These are phyloP conservation scores for Kodamaea arcana DNA, from an alignment of 1,139 yeast genomes.

Conservation along the genomic window DNA sequence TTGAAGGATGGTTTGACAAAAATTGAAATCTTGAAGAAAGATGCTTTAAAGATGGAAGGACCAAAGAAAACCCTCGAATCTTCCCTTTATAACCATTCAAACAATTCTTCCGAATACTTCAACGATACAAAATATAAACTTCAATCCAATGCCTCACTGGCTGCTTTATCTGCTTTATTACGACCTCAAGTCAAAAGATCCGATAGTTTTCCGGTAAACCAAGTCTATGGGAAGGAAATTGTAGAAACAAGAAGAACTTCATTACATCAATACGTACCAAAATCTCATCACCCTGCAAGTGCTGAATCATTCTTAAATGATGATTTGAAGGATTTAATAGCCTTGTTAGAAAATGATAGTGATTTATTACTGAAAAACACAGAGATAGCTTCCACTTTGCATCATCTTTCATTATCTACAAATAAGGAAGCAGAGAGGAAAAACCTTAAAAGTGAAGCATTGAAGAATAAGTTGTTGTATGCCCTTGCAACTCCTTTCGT, in stretches of 20 bases:
- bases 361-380: constrained; percentile 27
- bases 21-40: no score
- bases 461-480: constrained; percentile 53
- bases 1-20: no score
- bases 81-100: constrained; percentile 13
- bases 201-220: constrained; percentile 34
- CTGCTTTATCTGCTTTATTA: constrained; percentile 59
- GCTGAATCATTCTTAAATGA: constrained; percentile 20
- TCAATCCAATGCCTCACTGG: constrained; percentile 56
- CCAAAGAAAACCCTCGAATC: background rate
- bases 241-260: constrained; percentile 6
- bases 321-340: constrained; percentile 44
- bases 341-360: constrained; percentile 38
- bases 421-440: constrained; percentile 15
- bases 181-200: constrained; percentile 36
- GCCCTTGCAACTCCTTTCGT: constrained; percentile 76
- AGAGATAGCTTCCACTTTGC: constrained; percentile 51
- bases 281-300: constrained; percentile 3
- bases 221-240: constrained; percentile 15
- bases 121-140: constrained; percentile 19
- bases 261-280: background rate
- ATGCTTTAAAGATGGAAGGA: background rate
- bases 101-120: constrained; percentile 23
- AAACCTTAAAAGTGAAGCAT: constrained; percentile 31
- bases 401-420: constrained; percentile 50